These are phyloP conservation scores for Spathaspora girioi DNA, from an alignment of 805 yeast species.

Conservation along the genomic window DNA sequence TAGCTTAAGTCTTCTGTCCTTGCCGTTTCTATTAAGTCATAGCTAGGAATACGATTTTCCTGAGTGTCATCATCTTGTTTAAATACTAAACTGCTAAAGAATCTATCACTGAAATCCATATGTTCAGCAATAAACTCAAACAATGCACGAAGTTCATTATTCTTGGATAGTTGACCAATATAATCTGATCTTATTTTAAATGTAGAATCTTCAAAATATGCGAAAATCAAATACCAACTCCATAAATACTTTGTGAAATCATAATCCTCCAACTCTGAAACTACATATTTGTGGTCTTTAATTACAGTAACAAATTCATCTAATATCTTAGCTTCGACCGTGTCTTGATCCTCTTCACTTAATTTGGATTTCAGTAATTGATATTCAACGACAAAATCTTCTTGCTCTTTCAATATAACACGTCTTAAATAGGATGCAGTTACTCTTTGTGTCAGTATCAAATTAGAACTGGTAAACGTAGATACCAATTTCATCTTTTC, in stretches of 20 bases:
- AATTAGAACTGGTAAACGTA: slow-evolving; percentile 18
- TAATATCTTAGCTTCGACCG: slow-evolving; percentile 1
- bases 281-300: neutral
- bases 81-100: neutral
- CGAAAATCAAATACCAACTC: slow-evolving; percentile 65
- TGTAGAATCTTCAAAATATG: slow-evolving; percentile 62
- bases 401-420: slow-evolving; percentile 47
- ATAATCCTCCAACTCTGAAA: neutral
- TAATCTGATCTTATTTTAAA: slow-evolving; percentile 60
- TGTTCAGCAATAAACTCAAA: slow-evolving; percentile 54
- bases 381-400: slow-evolving; percentile 58
- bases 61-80: neutral
- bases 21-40: slow-evolving; percentile 17
- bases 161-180: slow-evolving; percentile 49
- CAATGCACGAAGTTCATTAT: slow-evolving; percentile 44
- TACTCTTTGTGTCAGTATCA: slow-evolving; percentile 38
- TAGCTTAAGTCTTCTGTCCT: slow-evolving; percentile 15
- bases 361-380: slow-evolving; percentile 46
- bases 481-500: slow-evolving; percentile 21
- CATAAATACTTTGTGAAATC: slow-evolving; percentile 46
- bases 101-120: slow-evolving; percentile 30
- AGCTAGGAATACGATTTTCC: slow-evolving; percentile 13
- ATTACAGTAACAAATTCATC: neutral
- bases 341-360: slow-evolving; percentile 14
- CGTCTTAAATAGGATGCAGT: slow-evolving; percentile 35